Conservation (phyloP, 768 basidiomycete species). For the Termitomyces sp. region DNA sequence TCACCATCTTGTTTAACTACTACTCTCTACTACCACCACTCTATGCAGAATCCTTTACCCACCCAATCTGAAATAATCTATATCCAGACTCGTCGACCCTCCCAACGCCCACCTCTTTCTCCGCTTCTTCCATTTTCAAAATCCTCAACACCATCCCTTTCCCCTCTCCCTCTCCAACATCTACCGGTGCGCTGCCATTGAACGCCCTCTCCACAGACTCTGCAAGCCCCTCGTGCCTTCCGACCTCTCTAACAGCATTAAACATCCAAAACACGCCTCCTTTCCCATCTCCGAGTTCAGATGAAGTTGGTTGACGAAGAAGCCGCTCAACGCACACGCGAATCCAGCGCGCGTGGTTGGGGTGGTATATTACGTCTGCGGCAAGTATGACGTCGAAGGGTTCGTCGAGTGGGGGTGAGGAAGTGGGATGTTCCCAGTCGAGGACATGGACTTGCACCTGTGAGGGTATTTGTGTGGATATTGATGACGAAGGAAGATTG, state of each 20-base stretch:
- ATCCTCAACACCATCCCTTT: constrained; percentile 34
- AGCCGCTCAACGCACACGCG: constrained; percentile 49
- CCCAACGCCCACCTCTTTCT: constrained; percentile 49
- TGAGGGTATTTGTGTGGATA: not conserved
- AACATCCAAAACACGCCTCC: constrained; percentile 56
- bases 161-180: not conserved
- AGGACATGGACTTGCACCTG: constrained; percentile 43
- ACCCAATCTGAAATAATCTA: constrained; percentile 66
- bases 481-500: constrained; percentile 33
- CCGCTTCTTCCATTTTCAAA: constrained; percentile 39
- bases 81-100: constrained; percentile 70
- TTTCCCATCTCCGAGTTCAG: constrained; percentile 23
- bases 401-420: constrained; percentile 25
- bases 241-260: constrained; percentile 29
- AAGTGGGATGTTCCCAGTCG: constrained; percentile 57
- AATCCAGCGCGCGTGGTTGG: constrained; percentile 66
- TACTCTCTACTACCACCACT: too few relatives aligned
- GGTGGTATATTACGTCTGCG: constrained; percentile 77
- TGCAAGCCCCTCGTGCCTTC: constrained; percentile 55
- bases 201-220: constrained; percentile 55
- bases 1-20: too few relatives aligned
- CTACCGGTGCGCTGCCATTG: constrained; percentile 15
- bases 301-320: constrained; percentile 27
- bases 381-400: constrained; percentile 69
- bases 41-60: constrained; percentile 24